Percentiles rank a stretch among this genome's conserved stretches.
phyloP scores from a whole-genome alignment of 176 grass and related monocot genomes.

The Saccharum officinarum region DNA sequence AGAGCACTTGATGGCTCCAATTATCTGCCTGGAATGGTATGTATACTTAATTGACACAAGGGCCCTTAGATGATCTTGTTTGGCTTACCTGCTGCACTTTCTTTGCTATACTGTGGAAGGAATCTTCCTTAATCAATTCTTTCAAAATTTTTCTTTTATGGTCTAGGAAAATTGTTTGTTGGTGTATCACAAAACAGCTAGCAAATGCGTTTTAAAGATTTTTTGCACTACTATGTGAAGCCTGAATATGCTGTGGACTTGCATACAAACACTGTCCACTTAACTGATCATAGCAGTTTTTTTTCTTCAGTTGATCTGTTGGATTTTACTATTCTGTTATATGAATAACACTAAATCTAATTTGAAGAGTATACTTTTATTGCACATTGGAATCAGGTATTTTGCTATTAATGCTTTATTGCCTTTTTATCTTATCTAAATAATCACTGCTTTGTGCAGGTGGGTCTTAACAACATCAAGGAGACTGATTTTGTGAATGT shows the following conservation, averaged over 20 bases:
- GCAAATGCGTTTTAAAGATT: neutral
- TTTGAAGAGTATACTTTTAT: slow-evolving; percentile 13
- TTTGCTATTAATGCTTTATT: slow-evolving; percentile 7
- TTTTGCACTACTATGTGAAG: neutral
- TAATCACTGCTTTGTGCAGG: slow-evolving; percentile 49
- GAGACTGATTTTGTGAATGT: slow-evolving; percentile 99
- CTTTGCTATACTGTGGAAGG: neutral
- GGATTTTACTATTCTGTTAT: neutral
- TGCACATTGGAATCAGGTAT: neutral
- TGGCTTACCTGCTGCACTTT: neutral
- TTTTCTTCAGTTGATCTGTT: neutral
- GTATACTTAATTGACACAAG: neutral
- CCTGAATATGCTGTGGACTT: neutral
- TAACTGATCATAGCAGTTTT: neutral
- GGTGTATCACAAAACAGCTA: neutral
- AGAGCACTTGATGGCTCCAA: slow-evolving; percentile 97
- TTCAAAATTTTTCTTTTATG: neutral
- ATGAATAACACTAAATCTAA: neutral
- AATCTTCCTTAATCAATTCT: neutral
- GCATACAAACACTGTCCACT: neutral
- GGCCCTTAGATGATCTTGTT: neutral
- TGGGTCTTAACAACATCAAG: slow-evolving; percentile 99
- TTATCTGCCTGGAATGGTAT: slow-evolving; percentile 99
- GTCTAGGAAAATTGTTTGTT: neutral
- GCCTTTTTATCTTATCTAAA: slow-evolving; percentile 18